Evolutionary conservation across 345 rosid genomes (phyloP).

Genomic region (Eutrema yunnanense): DNA sequence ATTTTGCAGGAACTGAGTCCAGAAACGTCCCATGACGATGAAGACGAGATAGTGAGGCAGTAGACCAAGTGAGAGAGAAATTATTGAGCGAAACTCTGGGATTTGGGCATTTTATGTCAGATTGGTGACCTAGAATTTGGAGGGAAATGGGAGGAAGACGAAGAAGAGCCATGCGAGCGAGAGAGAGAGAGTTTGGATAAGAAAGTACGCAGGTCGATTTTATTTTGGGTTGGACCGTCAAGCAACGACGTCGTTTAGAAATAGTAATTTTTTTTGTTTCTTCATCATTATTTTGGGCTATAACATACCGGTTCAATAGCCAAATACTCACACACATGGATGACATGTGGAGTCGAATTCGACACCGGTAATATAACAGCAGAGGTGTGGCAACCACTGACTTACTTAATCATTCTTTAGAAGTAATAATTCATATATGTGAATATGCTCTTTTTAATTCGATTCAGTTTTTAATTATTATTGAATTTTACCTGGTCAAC

Average conservation of each 20-base stretch:
- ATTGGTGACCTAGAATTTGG: slow-evolving; percentile 26
- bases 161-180: slow-evolving; percentile 37
- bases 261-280: too few relatives aligned
- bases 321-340: too few relatives aligned
- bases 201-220: slow-evolving; percentile 3
- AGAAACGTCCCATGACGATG: slow-evolving; percentile 13
- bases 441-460: too few relatives aligned
- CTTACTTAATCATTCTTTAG: too few relatives aligned
- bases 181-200: slow-evolving; percentile 23
- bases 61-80: slow-evolving; percentile 14
- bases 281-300: too few relatives aligned
- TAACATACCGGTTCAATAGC: too few relatives aligned
- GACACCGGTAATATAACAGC: too few relatives aligned
- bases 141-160: slow-evolving; percentile 40
- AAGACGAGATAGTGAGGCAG: slow-evolving; percentile 14
- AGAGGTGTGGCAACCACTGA: too few relatives aligned
- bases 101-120: not conserved
- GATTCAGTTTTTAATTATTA: too few relatives aligned
- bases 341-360: too few relatives aligned
- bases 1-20: slow-evolving; percentile 17
- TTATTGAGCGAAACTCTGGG: not conserved
- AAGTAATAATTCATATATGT: too few relatives aligned
- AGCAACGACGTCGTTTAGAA: not conserved
- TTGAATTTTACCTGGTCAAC: too few relatives aligned
- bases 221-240: not conserved